Evolutionary conservation across 306 rosid species (phyloP), one percentile per base, ranked within the genome.

Genomic region (Rubus idaeus): DNA sequence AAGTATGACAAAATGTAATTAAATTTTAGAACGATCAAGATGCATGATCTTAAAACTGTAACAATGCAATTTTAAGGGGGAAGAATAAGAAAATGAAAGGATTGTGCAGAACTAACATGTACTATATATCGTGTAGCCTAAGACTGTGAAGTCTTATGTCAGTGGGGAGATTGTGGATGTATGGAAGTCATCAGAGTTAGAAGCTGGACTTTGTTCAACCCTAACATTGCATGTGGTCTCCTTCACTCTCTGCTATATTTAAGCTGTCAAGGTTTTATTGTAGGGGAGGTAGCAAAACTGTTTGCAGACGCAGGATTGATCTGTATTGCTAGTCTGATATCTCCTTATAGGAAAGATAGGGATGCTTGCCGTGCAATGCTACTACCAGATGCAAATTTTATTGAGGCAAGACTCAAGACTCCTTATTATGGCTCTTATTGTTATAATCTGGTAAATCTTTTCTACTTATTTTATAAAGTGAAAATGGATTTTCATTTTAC

Each of bases 271-370:
- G 40, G n/a, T 56, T 81, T 69, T 16, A 71, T 65, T 78, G 75
- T 85, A 90, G 97, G 96, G 42, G 97, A 92, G 76, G 96, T 90
- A 47, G 94, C 96, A 73, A 90, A 86, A 78, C 91, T 90, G 66
- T 92, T 92, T 82, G 91, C 96, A 0, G 96, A 92, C 80, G 88
- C 97, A 26, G 97, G 97, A 77, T 72, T 92, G 77, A 77, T 90
- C 69, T 87, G 90, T 68, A 86, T 89, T 57, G 96, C 96, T 41
- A 90, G 97, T 76, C 88, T 92, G 80, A 92, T 92, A 78, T 92
- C 96, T 78, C 97, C 97, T 4, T 90, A 90, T 71, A 81, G 88
- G 83, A 87, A 79, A 74, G 96, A 92, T 47, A 83, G 97, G 11
- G 94, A 86, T 51, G 75, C 77, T 74, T 92, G 97, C 64, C 97